These are phyloP conservation scores for Oxyria digyna DNA, from an alignment of 148 eudicot species.

Conservation along the genomic window DNA sequence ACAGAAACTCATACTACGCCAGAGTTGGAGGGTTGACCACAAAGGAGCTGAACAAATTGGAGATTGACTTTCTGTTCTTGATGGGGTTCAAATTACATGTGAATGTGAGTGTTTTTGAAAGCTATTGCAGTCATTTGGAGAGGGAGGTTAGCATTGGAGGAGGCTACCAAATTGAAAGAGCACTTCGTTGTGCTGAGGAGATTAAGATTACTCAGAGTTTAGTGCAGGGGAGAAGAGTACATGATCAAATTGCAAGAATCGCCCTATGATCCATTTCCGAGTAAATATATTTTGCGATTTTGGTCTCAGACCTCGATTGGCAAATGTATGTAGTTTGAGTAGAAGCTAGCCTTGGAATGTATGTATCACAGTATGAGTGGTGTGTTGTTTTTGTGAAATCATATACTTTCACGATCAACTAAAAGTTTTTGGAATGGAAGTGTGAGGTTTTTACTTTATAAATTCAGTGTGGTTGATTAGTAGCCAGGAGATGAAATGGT, in stretches of 20 bases:
- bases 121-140: conserved; percentile 82
- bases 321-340: not conserved
- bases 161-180: conserved; percentile 82
- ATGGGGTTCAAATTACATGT: conserved; percentile 85
- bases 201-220: conserved; percentile 46
- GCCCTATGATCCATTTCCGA: conserved; percentile 30
- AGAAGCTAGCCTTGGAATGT: no score
- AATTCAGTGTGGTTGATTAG: no score
- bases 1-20: conserved; percentile 78
- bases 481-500: no score
- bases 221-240: conserved; percentile 24
- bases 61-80: conserved; percentile 67
- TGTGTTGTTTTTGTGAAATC: no score
- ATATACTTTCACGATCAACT: no score
- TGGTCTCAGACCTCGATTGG: not conserved
- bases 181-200: conserved; percentile 86
- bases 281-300: no score
- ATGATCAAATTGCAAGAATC: conserved; percentile 35
- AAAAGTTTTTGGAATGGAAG: no score
- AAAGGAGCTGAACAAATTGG: conserved; percentile 74
- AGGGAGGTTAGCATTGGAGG: conserved; percentile 97
- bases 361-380: not conserved
- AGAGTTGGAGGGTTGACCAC: conserved; percentile 85
- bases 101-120: conserved; percentile 89
- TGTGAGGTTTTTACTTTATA: no score